Conservation (phyloP, 2,329 filamentous ascomycete genomes). For the Gremmenia infestans region DNA sequence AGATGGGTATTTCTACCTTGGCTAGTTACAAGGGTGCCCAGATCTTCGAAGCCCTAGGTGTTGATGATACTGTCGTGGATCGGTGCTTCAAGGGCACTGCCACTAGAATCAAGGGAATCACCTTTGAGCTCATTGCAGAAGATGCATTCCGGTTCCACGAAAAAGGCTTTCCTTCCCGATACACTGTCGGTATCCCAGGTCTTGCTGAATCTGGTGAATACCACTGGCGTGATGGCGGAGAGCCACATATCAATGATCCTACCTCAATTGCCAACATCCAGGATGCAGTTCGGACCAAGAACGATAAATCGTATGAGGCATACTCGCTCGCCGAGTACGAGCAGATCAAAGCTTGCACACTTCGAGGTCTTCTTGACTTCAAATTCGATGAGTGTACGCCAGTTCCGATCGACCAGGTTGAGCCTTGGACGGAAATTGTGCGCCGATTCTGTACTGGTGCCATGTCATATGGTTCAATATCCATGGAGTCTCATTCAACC, state of each 20-base stretch:
- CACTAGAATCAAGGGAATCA: constrained; percentile 89
- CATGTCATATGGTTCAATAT: constrained; percentile 98
- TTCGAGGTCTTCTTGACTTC: constrained; percentile 92
- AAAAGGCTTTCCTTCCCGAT: constrained; percentile 78
- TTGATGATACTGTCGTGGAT: constrained; percentile 88
- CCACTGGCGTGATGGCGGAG: constrained; percentile 95
- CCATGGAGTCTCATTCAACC: constrained; percentile 96
- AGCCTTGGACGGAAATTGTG: constrained; percentile 97
- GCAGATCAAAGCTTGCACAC: constrained; percentile 93
- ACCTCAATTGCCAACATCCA: constrained; percentile 94
- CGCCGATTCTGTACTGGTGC: constrained; percentile 94
- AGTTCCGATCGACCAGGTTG: constrained; percentile 92
- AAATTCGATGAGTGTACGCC: constrained; percentile 82
- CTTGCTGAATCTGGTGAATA: constrained; percentile 93
- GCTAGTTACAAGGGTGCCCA: constrained; percentile 97
- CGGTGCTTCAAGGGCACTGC: constrained; percentile 93
- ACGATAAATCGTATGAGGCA: constrained; percentile 96
- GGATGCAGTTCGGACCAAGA: constrained; percentile 93
- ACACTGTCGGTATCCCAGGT: constrained; percentile 71
- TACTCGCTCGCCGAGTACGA: constrained; percentile 92
- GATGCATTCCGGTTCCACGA: constrained; percentile 95
- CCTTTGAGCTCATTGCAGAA: constrained; percentile 88
- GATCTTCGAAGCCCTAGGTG: constrained; percentile 93
- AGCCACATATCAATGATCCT: constrained; percentile 92
- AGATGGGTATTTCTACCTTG: constrained; percentile 97